Conservation (phyloP, 192 early-diverging fungal species). For the Geranomyces michiganensis region DNA sequence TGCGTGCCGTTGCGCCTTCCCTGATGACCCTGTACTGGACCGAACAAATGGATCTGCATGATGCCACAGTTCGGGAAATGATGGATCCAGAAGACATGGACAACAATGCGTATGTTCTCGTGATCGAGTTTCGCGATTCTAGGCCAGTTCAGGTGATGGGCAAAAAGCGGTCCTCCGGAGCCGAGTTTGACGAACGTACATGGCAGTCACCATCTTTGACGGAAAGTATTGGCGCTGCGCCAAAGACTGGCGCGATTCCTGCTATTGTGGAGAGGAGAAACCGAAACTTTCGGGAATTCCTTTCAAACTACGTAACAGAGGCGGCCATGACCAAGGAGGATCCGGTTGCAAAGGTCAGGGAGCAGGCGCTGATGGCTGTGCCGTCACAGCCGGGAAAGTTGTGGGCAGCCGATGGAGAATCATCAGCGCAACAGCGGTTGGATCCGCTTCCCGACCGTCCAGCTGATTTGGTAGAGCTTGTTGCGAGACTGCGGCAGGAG, state of each 20-base stretch:
- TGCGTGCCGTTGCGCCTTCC: constrained; percentile 25
- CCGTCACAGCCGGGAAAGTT: constrained; percentile 13
- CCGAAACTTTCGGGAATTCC: constrained; percentile 16
- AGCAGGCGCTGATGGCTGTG: constrained; percentile 19
- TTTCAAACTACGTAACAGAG: constrained; percentile 1
- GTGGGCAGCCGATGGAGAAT: not conserved
- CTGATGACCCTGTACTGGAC: constrained; percentile 37
- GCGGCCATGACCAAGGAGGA: not conserved
- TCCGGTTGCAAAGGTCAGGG: constrained; percentile 2
- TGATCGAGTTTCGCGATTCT: constrained; percentile 38
- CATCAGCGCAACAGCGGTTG: not conserved
- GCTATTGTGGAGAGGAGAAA: constrained; percentile 20
- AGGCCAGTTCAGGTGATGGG: constrained; percentile 17
- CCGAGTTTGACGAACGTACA: too few relatives aligned
- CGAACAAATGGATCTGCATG: constrained; percentile 25
- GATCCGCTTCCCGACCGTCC: constrained; percentile 1
- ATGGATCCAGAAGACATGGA: constrained; percentile 17
- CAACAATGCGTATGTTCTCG: constrained; percentile 17
- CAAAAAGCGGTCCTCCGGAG: constrained; percentile 11
- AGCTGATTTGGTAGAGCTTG: constrained; percentile 14
- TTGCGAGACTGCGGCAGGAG: constrained; percentile 35
- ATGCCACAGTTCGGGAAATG: constrained; percentile 27
- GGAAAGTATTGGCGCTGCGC: not conserved
- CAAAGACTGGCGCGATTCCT: not conserved
- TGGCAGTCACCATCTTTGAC: not conserved